Evolutionary conservation across 495 filamentous ascomycete species (phyloP), one percentile per base, ranked within the genome.

Genomic region (Mycothermus thermophilus): DNA sequence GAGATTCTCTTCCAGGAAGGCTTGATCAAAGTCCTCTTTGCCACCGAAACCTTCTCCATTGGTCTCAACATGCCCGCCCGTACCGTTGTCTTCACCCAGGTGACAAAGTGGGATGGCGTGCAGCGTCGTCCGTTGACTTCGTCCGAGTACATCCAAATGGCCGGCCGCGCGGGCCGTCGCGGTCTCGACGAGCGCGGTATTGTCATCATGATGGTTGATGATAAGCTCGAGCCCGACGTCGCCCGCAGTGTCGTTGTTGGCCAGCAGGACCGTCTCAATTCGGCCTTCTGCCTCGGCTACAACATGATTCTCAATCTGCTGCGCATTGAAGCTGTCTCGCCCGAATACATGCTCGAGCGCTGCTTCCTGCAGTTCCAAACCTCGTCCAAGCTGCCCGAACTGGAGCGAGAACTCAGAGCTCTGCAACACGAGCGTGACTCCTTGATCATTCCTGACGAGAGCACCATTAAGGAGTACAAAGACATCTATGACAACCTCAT

Each of bases 361-460:
- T 96, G 92, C 48, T 97, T 97, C 64, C 92, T 80, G 57, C 92
- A 97, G 56, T 97, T 97, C 58, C 90, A 97, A 55, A 94, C 90
- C 45, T 81, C 83, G 7, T 80, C 84, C 3, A 80, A 78, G 44
- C 80, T 93, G 30, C 77, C 80, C 19, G 66, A 67, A 24, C 63
- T 96, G 19, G 90, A 96, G 53, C 75, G 77, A 44, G 79, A 93
- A 42, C 63, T 93, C 27, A 64, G 67, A 25, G 71, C 76, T 24
- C 56, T 93, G 19, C 83, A 93, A 51, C 67, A 69, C 26, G 71
- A 84, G 54, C 70, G 69, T 42, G 71, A 76, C 25, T 67, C 67
- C 22, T 74, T 86, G 63, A 60, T 70, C 20, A 93, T 97, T 38
- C 55, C 75, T 0, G 85, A 97, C 51, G 90, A 97, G 54, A 65